Percentiles rank a stretch among this genome's conserved stretches.
Conservation (phyloP, 179 eudicot species). For the Silene noctiflora region DNA sequence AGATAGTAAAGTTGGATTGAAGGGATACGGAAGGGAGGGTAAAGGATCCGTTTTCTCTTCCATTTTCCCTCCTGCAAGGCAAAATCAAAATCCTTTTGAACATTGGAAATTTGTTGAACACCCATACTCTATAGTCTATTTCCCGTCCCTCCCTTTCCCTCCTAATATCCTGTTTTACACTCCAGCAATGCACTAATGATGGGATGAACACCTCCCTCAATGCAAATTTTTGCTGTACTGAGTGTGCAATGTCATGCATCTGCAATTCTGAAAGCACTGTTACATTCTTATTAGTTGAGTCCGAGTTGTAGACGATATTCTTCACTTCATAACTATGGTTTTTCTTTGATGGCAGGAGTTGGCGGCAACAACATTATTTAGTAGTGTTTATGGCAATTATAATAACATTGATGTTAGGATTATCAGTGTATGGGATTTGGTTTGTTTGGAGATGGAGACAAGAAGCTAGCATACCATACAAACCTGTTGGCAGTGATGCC, state of each 20-base stretch:
- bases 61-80: not conserved
- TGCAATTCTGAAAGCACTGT: not conserved
- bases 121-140: not conserved
- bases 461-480: constrained; percentile 46
- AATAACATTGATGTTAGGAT: constrained; percentile 43
- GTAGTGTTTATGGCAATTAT: constrained; percentile 44
- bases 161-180: not conserved
- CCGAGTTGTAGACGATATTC: too few species aligned
- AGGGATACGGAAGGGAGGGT: not conserved
- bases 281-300: too few species aligned
- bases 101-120: not conserved
- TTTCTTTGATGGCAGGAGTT: constrained; percentile 48
- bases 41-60: not conserved
- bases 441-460: constrained; percentile 59
- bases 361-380: constrained; percentile 68
- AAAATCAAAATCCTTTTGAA: not conserved
- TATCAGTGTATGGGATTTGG: constrained; percentile 51
- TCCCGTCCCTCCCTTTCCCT: not conserved
- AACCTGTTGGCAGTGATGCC: constrained; percentile 56
- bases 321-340: not conserved
- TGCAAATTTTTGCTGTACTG: not conserved
- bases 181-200: not conserved
- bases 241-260: not conserved
- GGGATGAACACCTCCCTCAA: not conserved
- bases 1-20: not conserved